Evolutionary conservation across 305 asterid genomes (phyloP), one percentile per base, ranked within the genome.

Genomic region (Andrographis paniculata): DNA sequence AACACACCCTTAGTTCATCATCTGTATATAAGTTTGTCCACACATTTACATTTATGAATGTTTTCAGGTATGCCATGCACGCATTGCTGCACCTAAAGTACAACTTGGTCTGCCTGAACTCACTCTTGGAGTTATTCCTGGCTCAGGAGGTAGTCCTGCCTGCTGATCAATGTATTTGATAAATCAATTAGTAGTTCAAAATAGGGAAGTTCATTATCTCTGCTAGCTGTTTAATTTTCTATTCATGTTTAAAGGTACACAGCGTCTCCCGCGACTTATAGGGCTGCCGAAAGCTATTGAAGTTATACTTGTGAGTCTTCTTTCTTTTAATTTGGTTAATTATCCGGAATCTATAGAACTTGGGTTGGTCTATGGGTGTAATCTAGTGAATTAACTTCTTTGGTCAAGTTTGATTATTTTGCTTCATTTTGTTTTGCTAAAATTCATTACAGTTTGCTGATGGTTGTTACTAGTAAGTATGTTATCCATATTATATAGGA

Each of bases 81-180:
- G 99, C 50, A 70, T 91, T 71, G 87, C 96, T 62, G 76, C 84
- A 19, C 82, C 94, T 52, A 70, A 64, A 56, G 60, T 93, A 58
- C 85, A 66, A 64, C 81, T 91, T 55, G 95, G 94, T 38, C 78
- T 91, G 62, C 99, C 99, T 30, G 99, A 91, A 75, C 91, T 91
- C 48, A 79, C 82, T 50, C 96, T 91, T 58, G 99, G 99, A 52
- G 67, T 91, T 61, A 72, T 91, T 48, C 99, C 99, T 59, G 99
- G 99, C 52, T 56, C 74, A 48, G 99, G 96, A 80, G 99, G 96
- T 89, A 66, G 38, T 45, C 4, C 44, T 43, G 48, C 59, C 42
- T 46, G 43, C 52, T 50, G 33, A 42, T 58, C 60, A 7, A 30
- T 24, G 15, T 50, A 11, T 51, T 54, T n/a, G 21, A 31, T 53